A percentile compares a stretch with the other conserved stretches of the same genome.
Conservation (phyloP, 495 filamentous ascomycete genomes). For the Cryomyces antarcticus region DNA sequence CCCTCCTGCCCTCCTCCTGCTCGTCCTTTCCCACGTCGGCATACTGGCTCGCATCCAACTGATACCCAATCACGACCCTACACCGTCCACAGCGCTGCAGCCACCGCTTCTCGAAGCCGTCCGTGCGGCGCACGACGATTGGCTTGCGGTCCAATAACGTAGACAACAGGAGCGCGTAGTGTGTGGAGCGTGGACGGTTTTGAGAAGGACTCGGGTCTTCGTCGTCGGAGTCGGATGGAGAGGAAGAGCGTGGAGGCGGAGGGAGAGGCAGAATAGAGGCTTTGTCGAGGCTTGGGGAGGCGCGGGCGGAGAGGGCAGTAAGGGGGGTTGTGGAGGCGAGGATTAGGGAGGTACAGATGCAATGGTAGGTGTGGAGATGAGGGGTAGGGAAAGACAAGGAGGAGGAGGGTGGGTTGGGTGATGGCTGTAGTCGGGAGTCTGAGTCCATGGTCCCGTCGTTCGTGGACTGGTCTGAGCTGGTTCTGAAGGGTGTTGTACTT, state of each 20-base stretch:
- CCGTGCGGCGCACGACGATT: slow-evolving; percentile 36
- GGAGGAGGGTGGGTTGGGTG: too few species aligned
- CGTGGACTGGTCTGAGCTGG: too few species aligned
- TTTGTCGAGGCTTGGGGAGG: slow-evolving; percentile 21
- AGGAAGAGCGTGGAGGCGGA: slow-evolving; percentile 1
- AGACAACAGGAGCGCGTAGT: slow-evolving; percentile 29
- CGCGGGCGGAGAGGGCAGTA: slow-evolving; percentile 31
- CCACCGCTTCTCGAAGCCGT: slow-evolving; percentile 55
- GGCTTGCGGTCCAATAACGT: slow-evolving; percentile 28
- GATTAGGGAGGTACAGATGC: slow-evolving; percentile 52
- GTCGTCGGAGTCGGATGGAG: not conserved
- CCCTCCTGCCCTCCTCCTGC: slow-evolving; percentile 2
- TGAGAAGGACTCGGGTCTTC: not conserved
- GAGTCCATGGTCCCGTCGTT: too few species aligned
- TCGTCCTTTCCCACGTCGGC: slow-evolving; percentile 7
- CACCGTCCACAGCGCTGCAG: slow-evolving; percentile 43
- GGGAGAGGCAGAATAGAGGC: slow-evolving; percentile 15
- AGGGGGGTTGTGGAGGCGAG: slow-evolving; percentile 42
- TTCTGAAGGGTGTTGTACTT: too few species aligned
- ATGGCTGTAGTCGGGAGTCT: too few species aligned
- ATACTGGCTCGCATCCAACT: slow-evolving; percentile 24
- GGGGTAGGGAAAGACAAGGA: not conserved
- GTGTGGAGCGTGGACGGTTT: not conserved
- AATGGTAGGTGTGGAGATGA: slow-evolving; percentile 45
- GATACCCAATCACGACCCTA: slow-evolving; percentile 42